phyloP scores from a whole-genome alignment of 148 eudicot genomes.

The Euryodendron excelsum region DNA sequence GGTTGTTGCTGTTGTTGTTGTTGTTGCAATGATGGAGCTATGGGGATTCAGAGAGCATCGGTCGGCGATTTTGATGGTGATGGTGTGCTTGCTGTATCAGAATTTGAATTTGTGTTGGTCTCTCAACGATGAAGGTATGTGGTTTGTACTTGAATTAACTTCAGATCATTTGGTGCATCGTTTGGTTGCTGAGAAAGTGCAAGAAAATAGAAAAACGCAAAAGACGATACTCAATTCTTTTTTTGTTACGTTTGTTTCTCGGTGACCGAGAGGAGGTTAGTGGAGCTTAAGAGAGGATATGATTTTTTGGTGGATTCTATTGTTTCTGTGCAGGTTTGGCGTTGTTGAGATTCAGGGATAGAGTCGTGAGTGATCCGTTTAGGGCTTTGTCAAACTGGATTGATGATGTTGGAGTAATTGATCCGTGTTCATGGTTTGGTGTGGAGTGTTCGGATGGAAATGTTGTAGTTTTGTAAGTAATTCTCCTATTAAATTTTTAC shows the following conservation, averaged over 20 bases:
- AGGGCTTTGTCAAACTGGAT: slow-evolving; percentile 70
- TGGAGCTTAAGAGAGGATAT: not conserved
- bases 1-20: not conserved
- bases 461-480: slow-evolving; percentile 70
- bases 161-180: not conserved
- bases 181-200: slow-evolving; percentile 1
- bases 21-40: slow-evolving; percentile 37
- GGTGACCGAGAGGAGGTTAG: too few relatives aligned
- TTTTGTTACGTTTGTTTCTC: too few relatives aligned
- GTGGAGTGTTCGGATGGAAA: slow-evolving; percentile 55
- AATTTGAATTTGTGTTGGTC: slow-evolving; percentile 36
- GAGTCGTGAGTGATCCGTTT: slow-evolving; percentile 65
- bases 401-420: slow-evolving; percentile 40
- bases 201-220: not conserved
- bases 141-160: not conserved
- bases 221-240: too few relatives aligned
- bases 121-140: slow-evolving; percentile 63
- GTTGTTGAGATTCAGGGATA: slow-evolving; percentile 56
- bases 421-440: slow-evolving; percentile 80
- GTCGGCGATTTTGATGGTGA: slow-evolving; percentile 24
- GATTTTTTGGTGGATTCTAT: not conserved
- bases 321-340: slow-evolving; percentile 52
- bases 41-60: slow-evolving; percentile 30
- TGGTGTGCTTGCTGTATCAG: slow-evolving; percentile 26
- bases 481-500: not conserved